Conservation (phyloP, 2,329 filamentous ascomycete genomes). For the Ophiostoma australiae region DNA sequence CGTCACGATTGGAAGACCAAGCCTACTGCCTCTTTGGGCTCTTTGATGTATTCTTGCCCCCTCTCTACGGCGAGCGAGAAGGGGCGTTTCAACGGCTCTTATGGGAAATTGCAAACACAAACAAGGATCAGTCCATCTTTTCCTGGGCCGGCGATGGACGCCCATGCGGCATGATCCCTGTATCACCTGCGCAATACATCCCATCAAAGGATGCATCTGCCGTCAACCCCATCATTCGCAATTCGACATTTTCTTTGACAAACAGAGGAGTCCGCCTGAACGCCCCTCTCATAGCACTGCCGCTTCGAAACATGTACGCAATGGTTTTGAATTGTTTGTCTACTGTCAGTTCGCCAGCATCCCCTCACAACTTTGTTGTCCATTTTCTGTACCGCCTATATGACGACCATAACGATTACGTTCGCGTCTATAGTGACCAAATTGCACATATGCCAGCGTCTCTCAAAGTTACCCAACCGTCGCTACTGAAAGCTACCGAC, state of each 20-base stretch:
- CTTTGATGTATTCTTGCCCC: conserved; percentile 27
- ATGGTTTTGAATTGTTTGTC: background rate
- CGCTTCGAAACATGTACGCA: conserved; percentile 5
- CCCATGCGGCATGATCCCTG: conserved; percentile 12
- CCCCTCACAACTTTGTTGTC: background rate
- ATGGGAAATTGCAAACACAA: conserved; percentile 24
- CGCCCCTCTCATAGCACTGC: background rate
- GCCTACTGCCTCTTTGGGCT: conserved; percentile 28
- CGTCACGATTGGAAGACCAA: conserved; percentile 25
- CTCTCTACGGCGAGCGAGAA: conserved; percentile 27
- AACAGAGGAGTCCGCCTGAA: conserved; percentile 7
- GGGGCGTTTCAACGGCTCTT: conserved; percentile 26
- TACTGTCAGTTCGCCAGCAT: background rate
- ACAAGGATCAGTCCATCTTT: conserved; percentile 27
- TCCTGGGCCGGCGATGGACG: conserved; percentile 25
- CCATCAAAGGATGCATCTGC: background rate
- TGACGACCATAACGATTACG: conserved; percentile 3
- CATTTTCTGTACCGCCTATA: conserved; percentile 8
- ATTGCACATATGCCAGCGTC: background rate
- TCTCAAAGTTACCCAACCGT: background rate
- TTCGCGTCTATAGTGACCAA: conserved; percentile 10
- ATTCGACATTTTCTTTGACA: background rate
- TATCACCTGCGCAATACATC: background rate
- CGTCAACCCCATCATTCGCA: background rate
- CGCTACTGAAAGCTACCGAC: background rate